These are phyloP conservation scores for Hypoxylon sp. DNA, from an alignment of 2,329 filamentous ascomycete species.

Conservation along the genomic window DNA sequence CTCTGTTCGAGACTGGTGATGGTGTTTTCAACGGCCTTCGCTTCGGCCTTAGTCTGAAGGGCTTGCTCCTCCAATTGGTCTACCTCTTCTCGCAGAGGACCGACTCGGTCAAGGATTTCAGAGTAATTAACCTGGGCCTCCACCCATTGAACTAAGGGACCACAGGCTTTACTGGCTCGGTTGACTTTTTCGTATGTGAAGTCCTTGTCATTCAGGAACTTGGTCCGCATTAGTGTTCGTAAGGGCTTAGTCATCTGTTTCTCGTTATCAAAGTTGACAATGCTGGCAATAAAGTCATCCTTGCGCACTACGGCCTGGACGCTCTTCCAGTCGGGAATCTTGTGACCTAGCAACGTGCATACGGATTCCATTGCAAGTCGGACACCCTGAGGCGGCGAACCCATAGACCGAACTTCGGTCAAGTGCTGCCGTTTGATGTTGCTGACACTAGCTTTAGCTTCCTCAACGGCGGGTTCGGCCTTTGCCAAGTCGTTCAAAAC, in stretches of 20 bases:
- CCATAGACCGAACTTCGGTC: conserved; percentile 98
- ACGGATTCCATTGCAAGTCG: conserved; percentile 95
- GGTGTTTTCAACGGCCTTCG: conserved; percentile 89
- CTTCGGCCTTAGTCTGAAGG: conserved; percentile 92
- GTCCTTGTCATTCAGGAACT: conserved; percentile 92
- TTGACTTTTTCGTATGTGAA: conserved; percentile 98
- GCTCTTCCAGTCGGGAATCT: conserved; percentile 89
- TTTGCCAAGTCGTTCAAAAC: conserved; percentile 89
- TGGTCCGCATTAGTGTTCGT: conserved; percentile 89
- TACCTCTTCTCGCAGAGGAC: conserved; percentile 92
- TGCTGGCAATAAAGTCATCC: conserved; percentile 98
- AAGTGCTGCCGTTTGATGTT: conserved; percentile 98
- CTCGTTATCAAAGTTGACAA: conserved; percentile 97
- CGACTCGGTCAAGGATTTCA: conserved; percentile 95
- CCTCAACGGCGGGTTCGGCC: conserved; percentile 92
- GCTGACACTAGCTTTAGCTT: conserved; percentile 95
- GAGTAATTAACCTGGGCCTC: conserved; percentile 97
- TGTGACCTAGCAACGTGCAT: conserved; percentile 93
- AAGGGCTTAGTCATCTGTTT: conserved; percentile 89
- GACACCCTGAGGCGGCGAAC: conserved; percentile 90
- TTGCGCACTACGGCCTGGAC: conserved; percentile 89
- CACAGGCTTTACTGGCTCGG: conserved; percentile 95
- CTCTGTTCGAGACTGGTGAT: conserved; percentile 88
- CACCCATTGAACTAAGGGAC: conserved; percentile 97
- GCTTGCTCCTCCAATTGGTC: conserved; percentile 88